These are phyloP conservation scores for Cantharellus anzutake DNA, from an alignment of 768 basidiomycete genomes.

Conservation along the genomic window DNA sequence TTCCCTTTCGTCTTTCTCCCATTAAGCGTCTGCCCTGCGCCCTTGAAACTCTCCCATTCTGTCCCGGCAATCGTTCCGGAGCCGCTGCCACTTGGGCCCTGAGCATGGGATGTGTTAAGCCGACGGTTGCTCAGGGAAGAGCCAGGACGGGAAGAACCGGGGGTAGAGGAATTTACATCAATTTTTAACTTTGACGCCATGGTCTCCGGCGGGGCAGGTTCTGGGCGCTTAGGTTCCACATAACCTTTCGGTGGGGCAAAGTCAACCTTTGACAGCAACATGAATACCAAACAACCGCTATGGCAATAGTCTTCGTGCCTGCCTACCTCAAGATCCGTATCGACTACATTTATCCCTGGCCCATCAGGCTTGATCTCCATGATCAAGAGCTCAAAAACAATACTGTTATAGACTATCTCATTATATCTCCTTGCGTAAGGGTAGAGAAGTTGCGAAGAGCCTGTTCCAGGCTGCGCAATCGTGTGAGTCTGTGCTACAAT, in stretches of 20 bases:
- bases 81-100: background rate
- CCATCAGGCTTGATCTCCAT: conserved; percentile 86
- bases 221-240: conserved; percentile 79
- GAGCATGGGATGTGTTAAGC: conserved; percentile 14
- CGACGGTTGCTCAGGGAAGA: conserved; percentile 33
- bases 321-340: conserved; percentile 73
- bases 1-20: conserved; percentile 93
- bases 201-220: conserved; percentile 61
- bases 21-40: conserved; percentile 75
- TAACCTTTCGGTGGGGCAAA: conserved; percentile 89
- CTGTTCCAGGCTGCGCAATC: conserved; percentile 59
- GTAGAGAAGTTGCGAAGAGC: conserved; percentile 84
- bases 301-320: too few species aligned
- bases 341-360: conserved; percentile 72
- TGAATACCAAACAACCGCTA: background rate
- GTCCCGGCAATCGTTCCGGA: background rate
- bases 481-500: background rate
- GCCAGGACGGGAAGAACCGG: conserved; percentile 65
- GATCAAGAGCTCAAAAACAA: conserved; percentile 85
- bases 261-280: conserved; percentile 35
- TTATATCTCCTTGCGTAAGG: conserved; percentile 88
- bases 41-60: conserved; percentile 71
- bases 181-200: conserved; percentile 98
- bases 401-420: conserved; percentile 97
- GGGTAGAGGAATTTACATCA: conserved; percentile 70